Percentiles rank a stretch among this genome's conserved stretches.
Conservation (phyloP, 1,284 basidiomycete species). For the Ceratorhiza oryzae-sativae region DNA sequence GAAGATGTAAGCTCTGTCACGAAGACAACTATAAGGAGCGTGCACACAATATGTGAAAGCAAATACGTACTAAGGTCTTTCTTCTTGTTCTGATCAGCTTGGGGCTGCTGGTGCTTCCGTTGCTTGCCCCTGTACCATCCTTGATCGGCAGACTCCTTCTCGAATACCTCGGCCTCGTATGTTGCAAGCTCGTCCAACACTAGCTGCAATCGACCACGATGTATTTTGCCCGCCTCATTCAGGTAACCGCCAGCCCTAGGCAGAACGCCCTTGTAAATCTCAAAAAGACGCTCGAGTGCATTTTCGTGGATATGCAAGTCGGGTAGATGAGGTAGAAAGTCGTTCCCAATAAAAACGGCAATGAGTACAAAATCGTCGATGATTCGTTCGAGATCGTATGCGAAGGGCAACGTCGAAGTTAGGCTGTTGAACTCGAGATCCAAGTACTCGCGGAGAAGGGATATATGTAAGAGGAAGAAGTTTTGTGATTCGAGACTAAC, state of each 20-base stretch:
- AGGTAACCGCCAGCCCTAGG: slow-evolving; percentile 88
- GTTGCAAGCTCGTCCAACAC: slow-evolving; percentile 87
- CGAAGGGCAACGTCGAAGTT: slow-evolving; percentile 63
- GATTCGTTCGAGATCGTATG: slow-evolving; percentile 86
- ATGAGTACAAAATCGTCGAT: slow-evolving; percentile 98
- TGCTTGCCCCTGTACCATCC: slow-evolving; percentile 94
- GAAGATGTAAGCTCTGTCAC: slow-evolving; percentile 68
- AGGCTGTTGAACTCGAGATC: slow-evolving; percentile 85
- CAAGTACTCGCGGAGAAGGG: slow-evolving; percentile 94
- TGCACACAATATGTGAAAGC: neutral
- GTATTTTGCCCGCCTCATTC: slow-evolving; percentile 89
- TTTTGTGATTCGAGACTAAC: slow-evolving; percentile 83
- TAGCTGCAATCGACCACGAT: slow-evolving; percentile 81
- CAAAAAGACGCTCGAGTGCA: slow-evolving; percentile 89
- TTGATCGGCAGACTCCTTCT: slow-evolving; percentile 86
- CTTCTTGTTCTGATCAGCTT: slow-evolving; percentile 54
- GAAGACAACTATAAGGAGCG: neutral
- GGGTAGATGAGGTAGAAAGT: slow-evolving; percentile 95
- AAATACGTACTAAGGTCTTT: slow-evolving; percentile 50
- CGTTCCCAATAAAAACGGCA: slow-evolving; percentile 96
- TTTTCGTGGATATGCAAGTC: slow-evolving; percentile 98
- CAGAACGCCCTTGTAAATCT: slow-evolving; percentile 92
- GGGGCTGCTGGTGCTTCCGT: slow-evolving; percentile 58
- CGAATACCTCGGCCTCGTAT: slow-evolving; percentile 89
- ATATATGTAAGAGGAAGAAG: slow-evolving; percentile 95